Conservation (phyloP, 768 basidiomycete genomes). For the Phallus indusiatus region DNA sequence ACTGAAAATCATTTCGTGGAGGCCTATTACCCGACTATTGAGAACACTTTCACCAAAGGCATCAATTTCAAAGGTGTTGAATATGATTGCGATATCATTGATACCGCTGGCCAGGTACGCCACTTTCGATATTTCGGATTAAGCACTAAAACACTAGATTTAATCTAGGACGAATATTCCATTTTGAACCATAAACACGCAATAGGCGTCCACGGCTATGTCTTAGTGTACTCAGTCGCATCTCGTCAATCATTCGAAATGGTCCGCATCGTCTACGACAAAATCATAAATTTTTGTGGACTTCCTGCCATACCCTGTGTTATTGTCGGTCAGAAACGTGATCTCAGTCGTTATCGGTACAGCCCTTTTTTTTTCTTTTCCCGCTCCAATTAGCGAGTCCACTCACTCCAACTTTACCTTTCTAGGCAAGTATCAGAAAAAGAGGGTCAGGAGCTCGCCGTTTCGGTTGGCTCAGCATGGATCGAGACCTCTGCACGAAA, state of each 20-base stretch:
- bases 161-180: slow-evolving; percentile 81
- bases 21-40: slow-evolving; percentile 92
- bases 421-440: slow-evolving; percentile 18
- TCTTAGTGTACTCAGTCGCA: slow-evolving; percentile 92
- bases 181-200: slow-evolving; percentile 90
- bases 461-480: slow-evolving; percentile 64
- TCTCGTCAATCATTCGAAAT: slow-evolving; percentile 89
- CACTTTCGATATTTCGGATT: slow-evolving; percentile 3
- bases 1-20: slow-evolving; percentile 90
- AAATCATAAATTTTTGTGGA: slow-evolving; percentile 84
- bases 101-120: slow-evolving; percentile 91
- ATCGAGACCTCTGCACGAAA: slow-evolving; percentile 86
- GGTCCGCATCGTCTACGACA: slow-evolving; percentile 88
- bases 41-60: slow-evolving; percentile 77
- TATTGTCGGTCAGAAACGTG: slow-evolving; percentile 87
- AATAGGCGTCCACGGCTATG: slow-evolving; percentile 94
- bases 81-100: slow-evolving; percentile 95
- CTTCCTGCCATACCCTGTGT: slow-evolving; percentile 82
- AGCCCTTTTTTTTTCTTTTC: slow-evolving; percentile 19
- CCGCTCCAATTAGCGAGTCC: slow-evolving; percentile 14
- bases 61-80: slow-evolving; percentile 83
- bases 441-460: slow-evolving; percentile 53
- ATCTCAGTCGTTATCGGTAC: slow-evolving; percentile 60
- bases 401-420: slow-evolving; percentile 21
- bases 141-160: slow-evolving; percentile 5